Conservation (phyloP, 2,329 filamentous ascomycete species). For the Pseudocercospora cruenta region DNA sequence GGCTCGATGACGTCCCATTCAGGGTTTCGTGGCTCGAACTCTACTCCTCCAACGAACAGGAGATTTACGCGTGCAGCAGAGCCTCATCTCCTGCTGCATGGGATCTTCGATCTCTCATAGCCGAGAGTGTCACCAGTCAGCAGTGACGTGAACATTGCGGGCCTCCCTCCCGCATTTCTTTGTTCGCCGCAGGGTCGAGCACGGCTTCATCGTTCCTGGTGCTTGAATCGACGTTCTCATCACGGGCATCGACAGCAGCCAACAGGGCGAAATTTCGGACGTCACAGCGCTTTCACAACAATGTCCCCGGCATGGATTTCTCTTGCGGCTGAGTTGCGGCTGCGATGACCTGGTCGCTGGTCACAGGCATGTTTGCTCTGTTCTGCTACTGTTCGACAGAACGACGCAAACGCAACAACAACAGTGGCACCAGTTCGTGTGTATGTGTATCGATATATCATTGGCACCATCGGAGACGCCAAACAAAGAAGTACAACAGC, state of each 20-base stretch:
- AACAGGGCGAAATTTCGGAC: background rate
- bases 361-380: background rate
- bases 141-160: background rate
- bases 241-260: background rate
- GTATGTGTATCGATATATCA: background rate
- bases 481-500: background rate
- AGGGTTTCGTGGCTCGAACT: background rate
- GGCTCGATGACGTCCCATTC: too few species aligned
- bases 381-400: background rate
- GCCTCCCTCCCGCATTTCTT: constrained; percentile 1
- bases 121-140: background rate
- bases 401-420: background rate
- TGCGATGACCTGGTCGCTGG: background rate
- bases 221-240: constrained; percentile 6
- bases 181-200: background rate
- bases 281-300: background rate
- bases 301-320: background rate
- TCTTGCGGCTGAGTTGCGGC: background rate
- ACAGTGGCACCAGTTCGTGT: background rate
- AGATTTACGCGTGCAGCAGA: constrained; percentile 6
- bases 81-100: background rate
- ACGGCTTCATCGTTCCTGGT: constrained; percentile 6
- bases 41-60: background rate
- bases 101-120: background rate
- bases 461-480: background rate